Percentiles rank a stretch among this genome's conserved stretches.
Evolutionary conservation across 805 yeast species (phyloP).

Genomic region (Lipomyces lipofer): DNA sequence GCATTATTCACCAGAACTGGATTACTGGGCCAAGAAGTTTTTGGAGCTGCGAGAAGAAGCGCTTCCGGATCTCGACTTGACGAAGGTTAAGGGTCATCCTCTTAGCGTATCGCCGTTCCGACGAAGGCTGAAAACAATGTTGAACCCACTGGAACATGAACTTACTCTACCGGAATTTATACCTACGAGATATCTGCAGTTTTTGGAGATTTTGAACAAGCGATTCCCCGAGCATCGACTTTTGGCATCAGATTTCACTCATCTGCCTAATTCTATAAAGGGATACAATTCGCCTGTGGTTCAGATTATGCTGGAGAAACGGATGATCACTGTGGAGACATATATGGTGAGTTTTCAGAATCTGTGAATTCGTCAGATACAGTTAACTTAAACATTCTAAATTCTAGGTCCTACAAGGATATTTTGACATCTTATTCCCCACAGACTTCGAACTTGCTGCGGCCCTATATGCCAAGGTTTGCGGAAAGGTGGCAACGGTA

Average conservation of each 20-base stretch:
- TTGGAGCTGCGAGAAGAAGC: constrained; percentile 52
- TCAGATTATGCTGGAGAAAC: constrained; percentile 67
- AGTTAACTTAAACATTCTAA: neutral
- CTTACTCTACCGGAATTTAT: constrained; percentile 73
- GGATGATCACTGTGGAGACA: constrained; percentile 67
- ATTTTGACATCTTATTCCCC: constrained; percentile 83
- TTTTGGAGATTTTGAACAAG: constrained; percentile 60
- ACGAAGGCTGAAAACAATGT: constrained; percentile 48
- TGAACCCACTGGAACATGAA: constrained; percentile 67
- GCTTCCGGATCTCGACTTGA: constrained; percentile 35
- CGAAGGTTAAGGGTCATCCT: constrained; percentile 55
- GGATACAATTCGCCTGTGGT: constrained; percentile 79
- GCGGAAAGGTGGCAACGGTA: constrained; percentile 58
- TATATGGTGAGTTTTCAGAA: constrained; percentile 56
- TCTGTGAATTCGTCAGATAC: constrained; percentile 39
- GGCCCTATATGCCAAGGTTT: constrained; percentile 61
- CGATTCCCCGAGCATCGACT: constrained; percentile 75
- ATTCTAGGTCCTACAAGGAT: constrained; percentile 56
- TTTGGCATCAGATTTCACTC: constrained; percentile 68
- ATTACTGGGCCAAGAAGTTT: constrained; percentile 48
- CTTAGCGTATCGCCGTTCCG: constrained; percentile 50
- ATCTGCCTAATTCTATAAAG: constrained; percentile 42
- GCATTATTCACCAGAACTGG: constrained; percentile 47
- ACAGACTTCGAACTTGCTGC: constrained; percentile 68
- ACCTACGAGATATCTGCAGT: constrained; percentile 71